These are phyloP conservation scores for Astragalus membranaceus DNA, from an alignment of 306 rosid species.

Conservation along the genomic window DNA sequence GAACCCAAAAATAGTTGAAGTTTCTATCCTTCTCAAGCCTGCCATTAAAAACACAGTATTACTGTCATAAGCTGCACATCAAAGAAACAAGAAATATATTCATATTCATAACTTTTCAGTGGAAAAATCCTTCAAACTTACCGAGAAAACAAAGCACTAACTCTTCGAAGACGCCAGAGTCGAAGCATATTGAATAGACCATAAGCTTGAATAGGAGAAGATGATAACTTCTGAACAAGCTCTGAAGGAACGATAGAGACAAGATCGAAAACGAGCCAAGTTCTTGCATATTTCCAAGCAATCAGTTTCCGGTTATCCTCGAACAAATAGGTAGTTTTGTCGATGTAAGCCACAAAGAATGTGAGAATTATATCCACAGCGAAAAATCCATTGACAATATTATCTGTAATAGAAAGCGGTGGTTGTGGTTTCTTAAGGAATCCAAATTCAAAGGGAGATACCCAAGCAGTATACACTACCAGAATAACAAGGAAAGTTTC, in stretches of 20 bases:
- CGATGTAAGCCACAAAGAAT: conserved; percentile 84
- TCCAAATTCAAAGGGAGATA: conserved; percentile 91
- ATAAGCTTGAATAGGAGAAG: conserved; percentile 47
- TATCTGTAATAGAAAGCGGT: conserved; percentile 60
- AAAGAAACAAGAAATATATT: background rate
- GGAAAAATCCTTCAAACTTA: conserved; percentile 11
- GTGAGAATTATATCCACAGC: conserved; percentile 72
- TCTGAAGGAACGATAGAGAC: conserved; percentile 79
- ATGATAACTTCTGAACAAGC: conserved; percentile 46
- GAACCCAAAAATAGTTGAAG: conserved; percentile 84
- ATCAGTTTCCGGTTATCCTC: conserved; percentile 57
- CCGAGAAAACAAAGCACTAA: conserved; percentile 79
- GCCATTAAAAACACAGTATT: conserved; percentile 4
- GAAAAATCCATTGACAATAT: conserved; percentile 76
- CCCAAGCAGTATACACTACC: conserved; percentile 92
- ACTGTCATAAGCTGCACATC: background rate
- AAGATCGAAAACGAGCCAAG: conserved; percentile 75
- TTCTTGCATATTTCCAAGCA: conserved; percentile 55
- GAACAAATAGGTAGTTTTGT: conserved; percentile 57
- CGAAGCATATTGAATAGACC: conserved; percentile 91
- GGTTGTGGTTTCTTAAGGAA: conserved; percentile 59
- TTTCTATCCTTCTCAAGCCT: conserved; percentile 91
- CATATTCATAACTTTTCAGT: background rate
- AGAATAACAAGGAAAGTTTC: conserved; percentile 62
- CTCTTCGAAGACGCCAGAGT: conserved; percentile 97